Conservation (phyloP, 805 yeast species). For the Jamesozyma hellenica region DNA sequence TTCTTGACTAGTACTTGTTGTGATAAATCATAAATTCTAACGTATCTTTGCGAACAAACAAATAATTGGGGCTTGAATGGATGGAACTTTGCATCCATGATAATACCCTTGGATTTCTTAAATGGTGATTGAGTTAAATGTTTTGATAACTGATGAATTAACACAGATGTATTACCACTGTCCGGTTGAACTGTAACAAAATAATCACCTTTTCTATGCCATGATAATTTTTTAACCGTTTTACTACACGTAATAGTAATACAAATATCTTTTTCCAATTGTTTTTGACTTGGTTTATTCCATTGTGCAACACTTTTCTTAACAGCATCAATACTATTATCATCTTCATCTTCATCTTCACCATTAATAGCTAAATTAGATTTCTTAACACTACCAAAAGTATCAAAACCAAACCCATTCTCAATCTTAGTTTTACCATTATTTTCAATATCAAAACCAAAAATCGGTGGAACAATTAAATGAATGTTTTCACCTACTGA, state of each 20-base stretch:
- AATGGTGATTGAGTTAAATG: conserved; percentile 95
- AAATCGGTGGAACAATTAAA: conserved; percentile 80
- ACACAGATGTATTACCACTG: conserved; percentile 75
- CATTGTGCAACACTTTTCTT: conserved; percentile 62
- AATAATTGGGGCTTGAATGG: conserved; percentile 90
- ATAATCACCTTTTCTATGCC: conserved; percentile 98
- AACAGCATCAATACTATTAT: conserved; percentile 28
- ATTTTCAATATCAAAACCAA: conserved; percentile 81
- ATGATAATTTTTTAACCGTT: conserved; percentile 69
- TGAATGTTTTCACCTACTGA: conserved; percentile 73
- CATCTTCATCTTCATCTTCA: conserved; percentile 32
- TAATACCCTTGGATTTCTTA: conserved; percentile 82
- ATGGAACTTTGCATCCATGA: conserved; percentile 94
- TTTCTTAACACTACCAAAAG: conserved; percentile 44
- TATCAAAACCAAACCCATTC: conserved; percentile 83
- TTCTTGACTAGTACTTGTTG: conserved; percentile 78
- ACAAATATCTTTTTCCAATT: conserved; percentile 58
- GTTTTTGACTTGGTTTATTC: conserved; percentile 63
- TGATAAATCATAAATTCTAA: conserved; percentile 82
- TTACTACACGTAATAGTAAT: conserved; percentile 57
- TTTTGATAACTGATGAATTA: conserved; percentile 89
- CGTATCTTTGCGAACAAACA: conserved; percentile 88
- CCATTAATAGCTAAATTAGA: conserved; percentile 32
- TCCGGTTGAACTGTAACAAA: conserved; percentile 96
- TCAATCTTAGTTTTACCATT: conserved; percentile 69